Evolutionary conservation across 1,284 basidiomycete genomes (phyloP).

Genomic region (Cryptococcus sp.): DNA sequence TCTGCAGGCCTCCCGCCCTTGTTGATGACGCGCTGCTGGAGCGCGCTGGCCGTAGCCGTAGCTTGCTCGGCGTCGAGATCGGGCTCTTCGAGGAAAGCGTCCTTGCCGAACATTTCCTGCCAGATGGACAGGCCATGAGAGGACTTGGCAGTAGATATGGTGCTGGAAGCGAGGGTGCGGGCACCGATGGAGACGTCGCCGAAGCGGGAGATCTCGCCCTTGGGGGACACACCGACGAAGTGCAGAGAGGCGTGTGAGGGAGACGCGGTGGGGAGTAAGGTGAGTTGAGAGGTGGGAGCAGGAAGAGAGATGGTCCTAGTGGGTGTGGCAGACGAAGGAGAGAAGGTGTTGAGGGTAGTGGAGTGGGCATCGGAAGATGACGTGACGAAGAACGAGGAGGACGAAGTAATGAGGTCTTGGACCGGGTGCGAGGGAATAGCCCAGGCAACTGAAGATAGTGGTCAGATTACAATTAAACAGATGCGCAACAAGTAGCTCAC

Average conservation of each 20-base stretch:
- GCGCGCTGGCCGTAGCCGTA: conserved; percentile 22
- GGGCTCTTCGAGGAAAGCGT: conserved; percentile 43
- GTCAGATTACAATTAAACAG: background rate
- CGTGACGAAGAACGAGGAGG: conserved; percentile 58
- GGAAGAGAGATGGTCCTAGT: conserved; percentile 6
- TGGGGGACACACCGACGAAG: conserved; percentile 32
- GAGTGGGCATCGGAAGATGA: conserved; percentile 28
- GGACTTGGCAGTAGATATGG: background rate
- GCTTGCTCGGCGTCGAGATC: conserved; percentile 2
- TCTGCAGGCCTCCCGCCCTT: conserved; percentile 38
- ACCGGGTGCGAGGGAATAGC: conserved; percentile 52
- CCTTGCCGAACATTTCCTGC: conserved; percentile 52
- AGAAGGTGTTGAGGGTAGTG: conserved; percentile 55
- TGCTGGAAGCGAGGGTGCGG: background rate
- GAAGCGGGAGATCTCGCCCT: conserved; percentile 42
- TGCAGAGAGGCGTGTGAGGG: conserved; percentile 16
- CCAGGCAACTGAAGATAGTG: conserved; percentile 58
- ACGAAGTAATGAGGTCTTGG: conserved; percentile 57
- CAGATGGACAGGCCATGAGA: conserved; percentile 40
- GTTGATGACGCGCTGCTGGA: conserved; percentile 18
- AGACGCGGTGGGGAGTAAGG: conserved; percentile 12
- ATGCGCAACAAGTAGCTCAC: conserved; percentile 56
- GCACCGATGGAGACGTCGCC: conserved; percentile 24
- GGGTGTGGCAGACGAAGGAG: conserved; percentile 49
- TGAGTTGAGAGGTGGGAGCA: conserved; percentile 1